Conservation (phyloP, 2,329 filamentous ascomycete genomes). For the Hypomyces perniciosus region DNA sequence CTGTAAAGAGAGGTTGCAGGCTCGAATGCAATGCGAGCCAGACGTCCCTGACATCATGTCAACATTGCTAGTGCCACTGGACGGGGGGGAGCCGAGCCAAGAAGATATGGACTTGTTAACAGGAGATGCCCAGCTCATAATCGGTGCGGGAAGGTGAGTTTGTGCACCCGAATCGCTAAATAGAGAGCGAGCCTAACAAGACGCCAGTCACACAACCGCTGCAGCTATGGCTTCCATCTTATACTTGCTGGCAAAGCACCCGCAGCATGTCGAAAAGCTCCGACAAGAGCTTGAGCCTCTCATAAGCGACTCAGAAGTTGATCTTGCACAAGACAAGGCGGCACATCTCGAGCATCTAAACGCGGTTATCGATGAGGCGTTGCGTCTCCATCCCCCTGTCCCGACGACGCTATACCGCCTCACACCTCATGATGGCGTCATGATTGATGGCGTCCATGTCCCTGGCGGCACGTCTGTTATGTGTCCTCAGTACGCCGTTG, state of each 20-base stretch:
- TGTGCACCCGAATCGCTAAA: neutral
- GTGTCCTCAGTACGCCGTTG: constrained; percentile 16
- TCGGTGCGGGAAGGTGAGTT: constrained; percentile 1
- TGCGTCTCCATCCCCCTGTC: constrained; percentile 19
- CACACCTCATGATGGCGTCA: constrained; percentile 13
- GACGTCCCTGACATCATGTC: neutral
- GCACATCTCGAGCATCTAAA: constrained; percentile 17
- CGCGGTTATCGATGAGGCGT: constrained; percentile 18
- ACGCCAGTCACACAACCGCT: constrained; percentile 27
- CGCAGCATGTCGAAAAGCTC: constrained; percentile 10
- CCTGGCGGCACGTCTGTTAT: constrained; percentile 14
- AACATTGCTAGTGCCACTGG: neutral
- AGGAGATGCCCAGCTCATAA: neutral
- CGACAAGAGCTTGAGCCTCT: neutral
- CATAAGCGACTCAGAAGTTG: neutral
- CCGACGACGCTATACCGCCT: constrained; percentile 16
- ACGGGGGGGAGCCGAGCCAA: neutral
- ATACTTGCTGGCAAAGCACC: constrained; percentile 23
- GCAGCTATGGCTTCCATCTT: constrained; percentile 27
- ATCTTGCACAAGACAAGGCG: neutral
- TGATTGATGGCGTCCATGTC: constrained; percentile 13
- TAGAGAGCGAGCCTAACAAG: neutral
- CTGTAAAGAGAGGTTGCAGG: too few species aligned
- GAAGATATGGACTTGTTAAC: neutral
- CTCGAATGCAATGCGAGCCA: neutral